Conservation (phyloP, 2,329 filamentous ascomycete genomes). For the Cadophora sp. region DNA sequence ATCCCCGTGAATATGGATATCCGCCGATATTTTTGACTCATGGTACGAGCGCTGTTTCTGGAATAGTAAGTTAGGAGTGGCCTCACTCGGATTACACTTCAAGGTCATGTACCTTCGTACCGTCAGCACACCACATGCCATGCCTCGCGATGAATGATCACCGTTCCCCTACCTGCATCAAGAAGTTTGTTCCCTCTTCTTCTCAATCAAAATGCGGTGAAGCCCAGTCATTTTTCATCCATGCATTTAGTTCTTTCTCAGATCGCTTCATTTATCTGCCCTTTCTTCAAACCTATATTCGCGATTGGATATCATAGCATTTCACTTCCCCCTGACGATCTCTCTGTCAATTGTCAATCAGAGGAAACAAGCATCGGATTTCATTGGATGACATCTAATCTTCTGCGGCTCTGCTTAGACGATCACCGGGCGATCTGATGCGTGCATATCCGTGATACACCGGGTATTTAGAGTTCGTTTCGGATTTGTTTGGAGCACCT, state of each 20-base stretch:
- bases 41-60: background rate
- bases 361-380: background rate
- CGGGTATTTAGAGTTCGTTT: constrained; percentile 6
- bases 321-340: background rate
- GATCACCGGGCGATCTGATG: constrained; percentile 5
- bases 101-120: background rate
- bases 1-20: background rate
- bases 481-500: constrained; percentile 7
- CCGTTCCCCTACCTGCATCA: background rate
- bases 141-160: constrained; percentile 8
- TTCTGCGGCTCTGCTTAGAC: constrained; percentile 9
- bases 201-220: constrained; percentile 1
- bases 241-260: background rate
- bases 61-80: background rate
- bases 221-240: background rate
- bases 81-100: background rate
- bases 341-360: background rate
- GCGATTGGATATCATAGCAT: background rate
- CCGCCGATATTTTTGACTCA: background rate
- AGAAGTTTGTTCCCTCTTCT: background rate
- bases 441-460: background rate
- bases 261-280: constrained; percentile 7
- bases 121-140: constrained; percentile 4
- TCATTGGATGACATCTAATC: background rate
- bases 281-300: background rate